Evolutionary conservation across 257 asterid genomes (phyloP), one percentile per base, ranked within the genome.

Genomic region (Solanum microdontum): DNA sequence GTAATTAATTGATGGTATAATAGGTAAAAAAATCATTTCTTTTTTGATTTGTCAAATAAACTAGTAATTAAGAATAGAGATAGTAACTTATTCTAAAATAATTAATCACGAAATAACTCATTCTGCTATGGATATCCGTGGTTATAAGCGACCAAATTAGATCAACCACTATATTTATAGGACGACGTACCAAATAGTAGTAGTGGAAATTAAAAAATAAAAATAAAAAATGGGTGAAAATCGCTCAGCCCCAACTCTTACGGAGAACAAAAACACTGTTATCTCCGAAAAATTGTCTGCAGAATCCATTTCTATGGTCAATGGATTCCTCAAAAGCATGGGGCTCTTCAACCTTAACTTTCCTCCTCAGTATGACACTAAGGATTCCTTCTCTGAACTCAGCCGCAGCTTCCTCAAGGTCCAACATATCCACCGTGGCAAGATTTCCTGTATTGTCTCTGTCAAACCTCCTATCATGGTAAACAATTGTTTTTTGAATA

Each of bases 391-490:
- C 88, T 92, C 96, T 87, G 90, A 89, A 74, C 93, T 97, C 43
- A 83, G 92, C 8, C 94, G 95, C 4, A 93, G 94, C 28, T 66
- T 84, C 84, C 96, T 97, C 48, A 90, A 95, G 88, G 94, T 95
- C 88, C 84, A 82, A 26, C 86, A 91, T 68, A 60, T 94, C 51
- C 87, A 93, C 84, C 92, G 89, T 45, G 98, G 97, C 86, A 92
- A 92, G 91, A 88, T 97, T 90, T 93, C 98, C 6, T 97, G 98
- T 90, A 51, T 89, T 79, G 90, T 97, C 68, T 45, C 89, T 45
- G 94, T 96, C 89, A 92, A 92, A 90, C 87, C 93, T 87, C 92
- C 98, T 2, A 86, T 94, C 84, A 30, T 93, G 96, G 99, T 97
- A 93, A 84, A 11, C 7, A 2, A 0, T 10, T 3, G 10, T 3